phyloP scores from a whole-genome alignment of 2,329 filamentous ascomycete species.

The Penicillium sp. region DNA sequence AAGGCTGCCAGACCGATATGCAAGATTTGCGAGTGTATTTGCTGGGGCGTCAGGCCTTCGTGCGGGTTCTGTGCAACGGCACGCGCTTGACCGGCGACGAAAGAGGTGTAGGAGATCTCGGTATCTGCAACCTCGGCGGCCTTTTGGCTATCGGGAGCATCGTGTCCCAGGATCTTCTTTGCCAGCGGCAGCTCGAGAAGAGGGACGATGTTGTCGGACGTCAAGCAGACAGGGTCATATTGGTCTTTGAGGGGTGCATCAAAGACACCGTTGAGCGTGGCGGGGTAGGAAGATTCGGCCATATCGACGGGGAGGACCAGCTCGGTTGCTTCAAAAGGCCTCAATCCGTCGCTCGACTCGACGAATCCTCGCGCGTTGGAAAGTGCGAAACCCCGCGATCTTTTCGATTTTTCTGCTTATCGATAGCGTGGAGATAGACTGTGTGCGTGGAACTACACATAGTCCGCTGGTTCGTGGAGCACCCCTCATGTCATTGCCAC shows the following conservation, averaged over 20 bases:
- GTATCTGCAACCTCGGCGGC: slow-evolving; percentile 31
- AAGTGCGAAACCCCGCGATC: slow-evolving; percentile 27
- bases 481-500: no score
- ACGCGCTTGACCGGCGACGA: slow-evolving; percentile 36
- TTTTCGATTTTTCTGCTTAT: slow-evolving; percentile 29
- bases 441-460: background rate
- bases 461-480: no score
- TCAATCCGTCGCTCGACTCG: slow-evolving; percentile 3
- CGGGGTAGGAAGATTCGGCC: slow-evolving; percentile 27
- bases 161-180: slow-evolving; percentile 40
- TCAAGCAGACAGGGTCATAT: slow-evolving; percentile 38
- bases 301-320: slow-evolving; percentile 19
- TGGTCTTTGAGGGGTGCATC: slow-evolving; percentile 28
- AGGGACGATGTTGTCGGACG: slow-evolving; percentile 33
- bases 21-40: slow-evolving; percentile 43
- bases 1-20: slow-evolving; percentile 66
- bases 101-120: slow-evolving; percentile 38
- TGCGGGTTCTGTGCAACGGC: slow-evolving; percentile 19
- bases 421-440: slow-evolving; percentile 22
- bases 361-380: slow-evolving; percentile 12
- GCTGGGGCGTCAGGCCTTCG: slow-evolving; percentile 25
- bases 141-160: slow-evolving; percentile 25
- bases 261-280: slow-evolving; percentile 36
- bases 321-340: slow-evolving; percentile 1
- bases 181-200: slow-evolving; percentile 39